Conservation (phyloP, 2,329 filamentous ascomycete genomes). For the Penicillium polonicum region DNA sequence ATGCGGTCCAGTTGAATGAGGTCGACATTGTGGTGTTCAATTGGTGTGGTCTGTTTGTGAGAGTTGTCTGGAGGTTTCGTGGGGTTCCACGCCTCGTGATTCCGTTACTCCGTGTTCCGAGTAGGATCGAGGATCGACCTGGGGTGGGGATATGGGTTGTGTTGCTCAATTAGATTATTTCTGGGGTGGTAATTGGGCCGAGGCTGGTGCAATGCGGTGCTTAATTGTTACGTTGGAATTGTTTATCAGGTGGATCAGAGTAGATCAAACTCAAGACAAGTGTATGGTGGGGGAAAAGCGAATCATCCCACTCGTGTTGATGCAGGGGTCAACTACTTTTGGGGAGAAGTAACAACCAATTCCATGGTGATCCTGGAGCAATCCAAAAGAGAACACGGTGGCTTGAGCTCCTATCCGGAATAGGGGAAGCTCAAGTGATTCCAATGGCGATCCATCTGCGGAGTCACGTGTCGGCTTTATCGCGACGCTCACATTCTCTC, state of each 20-base stretch:
- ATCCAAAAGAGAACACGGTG: conserved; percentile 26
- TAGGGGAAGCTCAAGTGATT: conserved; percentile 22
- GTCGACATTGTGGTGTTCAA: conserved; percentile 17
- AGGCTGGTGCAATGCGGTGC: neutral
- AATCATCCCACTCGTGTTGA: conserved; percentile 10
- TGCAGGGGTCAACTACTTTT: neutral
- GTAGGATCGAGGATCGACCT: neutral
- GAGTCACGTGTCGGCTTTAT: conserved; percentile 14
- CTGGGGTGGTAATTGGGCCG: neutral
- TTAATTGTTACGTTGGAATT: neutral
- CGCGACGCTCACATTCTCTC: neutral
- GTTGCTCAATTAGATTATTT: neutral
- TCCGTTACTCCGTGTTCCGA: neutral
- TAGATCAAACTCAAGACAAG: conserved; percentile 12
- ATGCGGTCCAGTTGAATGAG: conserved; percentile 26
- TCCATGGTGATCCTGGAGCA: neutral
- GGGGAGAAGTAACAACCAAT: neutral
- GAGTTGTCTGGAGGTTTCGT: neutral
- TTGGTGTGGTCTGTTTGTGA: neutral
- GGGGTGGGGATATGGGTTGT: neutral
- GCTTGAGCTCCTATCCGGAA: conserved; percentile 19
- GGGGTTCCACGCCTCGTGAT: neutral
- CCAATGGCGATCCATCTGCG: conserved; percentile 10
- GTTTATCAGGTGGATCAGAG: conserved; percentile 10
- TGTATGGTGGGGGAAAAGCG: conserved; percentile 18